These are phyloP conservation scores for Claviceps quebecensis DNA, from an alignment of 2,329 filamentous ascomycete genomes.

Conservation along the genomic window DNA sequence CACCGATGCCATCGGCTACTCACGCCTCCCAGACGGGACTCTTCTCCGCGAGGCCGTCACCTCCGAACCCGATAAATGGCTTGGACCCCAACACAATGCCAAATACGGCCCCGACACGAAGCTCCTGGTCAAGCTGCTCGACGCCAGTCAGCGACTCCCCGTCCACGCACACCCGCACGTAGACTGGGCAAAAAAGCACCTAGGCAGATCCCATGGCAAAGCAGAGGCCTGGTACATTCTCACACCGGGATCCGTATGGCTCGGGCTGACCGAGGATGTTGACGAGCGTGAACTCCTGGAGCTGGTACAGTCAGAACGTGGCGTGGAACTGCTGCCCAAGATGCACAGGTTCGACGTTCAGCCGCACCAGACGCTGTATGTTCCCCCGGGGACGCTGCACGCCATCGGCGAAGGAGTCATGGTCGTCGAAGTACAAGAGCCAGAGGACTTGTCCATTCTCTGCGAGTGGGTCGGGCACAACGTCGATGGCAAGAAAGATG, in stretches of 20 bases:
- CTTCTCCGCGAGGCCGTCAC: slow-evolving; percentile 9
- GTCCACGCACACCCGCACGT: slow-evolving; percentile 11
- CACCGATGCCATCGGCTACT: slow-evolving; percentile 6
- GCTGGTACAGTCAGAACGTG: slow-evolving; percentile 6
- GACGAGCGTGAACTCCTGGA: slow-evolving; percentile 4
- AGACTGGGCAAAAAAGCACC: slow-evolving; percentile 9
- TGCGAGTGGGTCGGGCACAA: slow-evolving; percentile 9
- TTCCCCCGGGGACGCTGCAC: slow-evolving; percentile 10
- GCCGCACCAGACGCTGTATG: slow-evolving; percentile 10
- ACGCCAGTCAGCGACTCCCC: slow-evolving; percentile 10
- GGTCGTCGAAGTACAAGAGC: slow-evolving; percentile 10
- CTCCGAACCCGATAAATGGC: slow-evolving; percentile 9
- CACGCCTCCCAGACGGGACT: slow-evolving; percentile 6
- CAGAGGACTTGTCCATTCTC: slow-evolving; percentile 9
- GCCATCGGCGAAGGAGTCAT: slow-evolving; percentile 11
- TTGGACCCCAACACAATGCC: slow-evolving; percentile 7
- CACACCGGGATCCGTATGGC: slow-evolving; percentile 7
- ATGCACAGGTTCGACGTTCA: slow-evolving; percentile 9
- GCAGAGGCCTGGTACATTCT: slow-evolving; percentile 13
- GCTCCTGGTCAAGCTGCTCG: slow-evolving; percentile 12
- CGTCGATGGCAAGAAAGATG: slow-evolving; percentile 7
- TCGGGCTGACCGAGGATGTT: slow-evolving; percentile 8
- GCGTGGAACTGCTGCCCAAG: slow-evolving; percentile 4
- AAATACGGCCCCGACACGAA: slow-evolving; percentile 10
- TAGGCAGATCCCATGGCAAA: slow-evolving; percentile 9